These are phyloP conservation scores for Angomonas desouzai DNA, from an alignment of 208 protist species.

Conservation along the genomic window DNA sequence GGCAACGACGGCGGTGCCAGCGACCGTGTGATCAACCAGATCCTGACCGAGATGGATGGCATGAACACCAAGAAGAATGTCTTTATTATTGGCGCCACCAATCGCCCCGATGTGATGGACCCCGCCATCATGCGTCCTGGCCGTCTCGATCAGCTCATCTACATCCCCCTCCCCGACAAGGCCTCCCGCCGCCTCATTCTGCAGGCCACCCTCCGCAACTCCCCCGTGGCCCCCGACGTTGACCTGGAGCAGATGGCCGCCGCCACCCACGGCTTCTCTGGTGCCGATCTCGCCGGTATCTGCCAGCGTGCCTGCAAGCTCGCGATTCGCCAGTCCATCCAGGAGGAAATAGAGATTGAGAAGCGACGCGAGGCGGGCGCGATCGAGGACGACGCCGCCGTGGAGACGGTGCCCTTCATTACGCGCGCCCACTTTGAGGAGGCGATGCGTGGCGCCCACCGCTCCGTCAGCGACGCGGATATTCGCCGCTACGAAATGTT, in stretches of 20 bases:
- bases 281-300: constrained; percentile 97
- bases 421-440: constrained; percentile 90
- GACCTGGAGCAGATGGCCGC: constrained; percentile 96
- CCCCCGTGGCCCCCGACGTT: constrained; percentile 95
- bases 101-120: constrained; percentile 99
- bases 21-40: constrained; percentile 99
- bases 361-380: constrained; percentile 49
- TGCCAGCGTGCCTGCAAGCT: constrained; percentile 91
- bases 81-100: constrained; percentile 99
- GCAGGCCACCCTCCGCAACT: constrained; percentile 97
- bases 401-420: constrained; percentile 89
- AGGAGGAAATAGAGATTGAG: constrained; percentile 82
- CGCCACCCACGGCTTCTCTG: constrained; percentile 98
- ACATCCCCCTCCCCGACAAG: constrained; percentile 99
- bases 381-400: constrained; percentile 63
- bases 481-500: constrained; percentile 93
- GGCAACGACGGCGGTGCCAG: constrained; percentile 97
- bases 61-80: constrained; percentile 99
- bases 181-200: constrained; percentile 96
- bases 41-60: constrained; percentile 99
- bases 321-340: constrained; percentile 91
- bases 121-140: constrained; percentile 99
- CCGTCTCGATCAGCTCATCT: constrained; percentile 96
- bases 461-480: constrained; percentile 91
- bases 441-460: constrained; percentile 84